phyloP scores from a whole-genome alignment of 805 yeast genomes.

The Barnettozyma sucrosica region DNA sequence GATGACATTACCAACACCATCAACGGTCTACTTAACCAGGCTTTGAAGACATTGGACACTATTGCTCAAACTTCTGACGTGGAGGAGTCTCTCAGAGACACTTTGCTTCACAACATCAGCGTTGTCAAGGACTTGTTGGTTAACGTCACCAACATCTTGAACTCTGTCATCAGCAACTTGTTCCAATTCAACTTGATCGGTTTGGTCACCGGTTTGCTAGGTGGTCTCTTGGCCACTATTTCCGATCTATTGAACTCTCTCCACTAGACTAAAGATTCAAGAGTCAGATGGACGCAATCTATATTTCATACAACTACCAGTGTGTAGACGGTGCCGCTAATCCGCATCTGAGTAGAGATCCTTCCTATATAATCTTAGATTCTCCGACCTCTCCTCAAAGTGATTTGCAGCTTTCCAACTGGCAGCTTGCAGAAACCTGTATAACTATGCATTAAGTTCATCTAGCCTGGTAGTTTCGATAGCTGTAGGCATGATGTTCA shows the following conservation, averaged over 20 bases:
- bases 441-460: too few species aligned
- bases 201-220: constrained; percentile 13
- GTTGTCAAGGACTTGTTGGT: constrained; percentile 2
- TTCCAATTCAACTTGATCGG: constrained; percentile 14
- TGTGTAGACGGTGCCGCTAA: too few species aligned
- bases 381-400: too few species aligned
- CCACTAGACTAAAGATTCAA: neutral
- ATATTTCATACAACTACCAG: too few species aligned
- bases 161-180: constrained; percentile 5
- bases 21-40: constrained; percentile 7
- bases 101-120: constrained; percentile 2
- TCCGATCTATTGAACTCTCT: constrained; percentile 7
- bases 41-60: constrained; percentile 10
- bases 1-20: constrained; percentile 9
- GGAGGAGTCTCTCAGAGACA: constrained; percentile 4
- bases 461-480: too few species aligned
- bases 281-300: too few species aligned
- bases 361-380: too few species aligned
- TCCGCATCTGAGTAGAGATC: too few species aligned
- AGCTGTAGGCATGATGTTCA: too few species aligned
- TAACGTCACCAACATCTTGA: constrained; percentile 8
- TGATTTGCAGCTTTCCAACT: too few species aligned
- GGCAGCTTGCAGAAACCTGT: too few species aligned
- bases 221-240: constrained; percentile 10
- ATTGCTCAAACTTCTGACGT: constrained; percentile 8